Evolutionary conservation across 2,329 filamentous ascomycete species (phyloP).

Genomic region (Lecanicillium sp.): DNA sequence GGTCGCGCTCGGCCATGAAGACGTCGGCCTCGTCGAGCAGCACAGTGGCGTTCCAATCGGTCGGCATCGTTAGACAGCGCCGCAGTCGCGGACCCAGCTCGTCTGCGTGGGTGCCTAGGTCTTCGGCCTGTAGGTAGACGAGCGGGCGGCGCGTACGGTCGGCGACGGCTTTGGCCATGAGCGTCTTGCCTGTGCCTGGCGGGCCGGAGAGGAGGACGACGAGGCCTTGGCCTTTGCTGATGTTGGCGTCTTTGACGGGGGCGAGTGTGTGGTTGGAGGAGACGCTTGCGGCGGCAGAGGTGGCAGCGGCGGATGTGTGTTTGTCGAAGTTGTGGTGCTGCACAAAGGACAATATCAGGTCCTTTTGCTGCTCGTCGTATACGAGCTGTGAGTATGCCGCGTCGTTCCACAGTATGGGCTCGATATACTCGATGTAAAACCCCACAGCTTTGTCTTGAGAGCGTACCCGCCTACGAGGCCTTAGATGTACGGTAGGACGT

Average conservation of each 20-base stretch:
- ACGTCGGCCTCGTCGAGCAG: slow-evolving; percentile 47
- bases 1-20: slow-evolving; percentile 39
- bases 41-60: slow-evolving; percentile 42
- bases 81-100: slow-evolving; percentile 39
- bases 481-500: slow-evolving; percentile 32
- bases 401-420: slow-evolving; percentile 35
- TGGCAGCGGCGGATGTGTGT: slow-evolving; percentile 2
- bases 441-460: slow-evolving; percentile 38
- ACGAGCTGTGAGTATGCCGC: slow-evolving; percentile 38
- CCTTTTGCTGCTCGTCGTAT: slow-evolving; percentile 38
- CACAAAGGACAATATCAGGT: slow-evolving; percentile 39
- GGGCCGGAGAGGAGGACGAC: slow-evolving; percentile 38
- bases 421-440: slow-evolving; percentile 34
- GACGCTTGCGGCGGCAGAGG: slow-evolving; percentile 2
- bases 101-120: slow-evolving; percentile 36
- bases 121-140: slow-evolving; percentile 37
- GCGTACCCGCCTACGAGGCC: slow-evolving; percentile 36
- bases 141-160: slow-evolving; percentile 35
- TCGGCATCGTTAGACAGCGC: slow-evolving; percentile 37
- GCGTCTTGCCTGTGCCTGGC: slow-evolving; percentile 39
- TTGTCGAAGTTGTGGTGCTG: slow-evolving; percentile 28
- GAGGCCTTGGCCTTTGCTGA: slow-evolving; percentile 35
- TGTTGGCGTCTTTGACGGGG: slow-evolving; percentile 31
- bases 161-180: slow-evolving; percentile 35
- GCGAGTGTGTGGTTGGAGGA: slow-evolving; percentile 7